Conservation (phyloP, 2,329 filamentous ascomycete genomes). For the Aspergillus fijiensis region DNA sequence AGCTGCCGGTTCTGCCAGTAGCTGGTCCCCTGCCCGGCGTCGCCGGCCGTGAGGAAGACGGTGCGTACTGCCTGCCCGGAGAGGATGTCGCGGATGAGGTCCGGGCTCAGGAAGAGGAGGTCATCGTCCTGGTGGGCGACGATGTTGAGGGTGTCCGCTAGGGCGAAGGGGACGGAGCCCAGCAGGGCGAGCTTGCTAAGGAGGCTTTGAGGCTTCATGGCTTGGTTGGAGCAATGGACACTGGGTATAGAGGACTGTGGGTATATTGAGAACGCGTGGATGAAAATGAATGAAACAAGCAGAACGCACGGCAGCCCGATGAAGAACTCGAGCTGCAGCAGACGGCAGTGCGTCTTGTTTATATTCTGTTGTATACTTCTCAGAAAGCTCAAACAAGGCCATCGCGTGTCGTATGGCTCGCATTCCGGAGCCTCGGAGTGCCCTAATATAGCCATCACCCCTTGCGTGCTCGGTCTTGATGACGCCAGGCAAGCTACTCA, state of each 20-base stretch:
- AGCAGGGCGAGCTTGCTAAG: neutral
- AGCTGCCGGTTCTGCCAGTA: slow-evolving; percentile 19
- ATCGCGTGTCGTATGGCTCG: neutral
- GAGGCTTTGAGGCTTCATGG: neutral
- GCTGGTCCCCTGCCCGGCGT: slow-evolving; percentile 12
- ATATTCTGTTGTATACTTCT: neutral
- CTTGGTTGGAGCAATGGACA: neutral
- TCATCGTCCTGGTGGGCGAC: slow-evolving; percentile 23
- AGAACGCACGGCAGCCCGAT: neutral
- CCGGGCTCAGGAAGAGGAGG: slow-evolving; percentile 20
- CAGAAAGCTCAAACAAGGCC: neutral
- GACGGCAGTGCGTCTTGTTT: neutral
- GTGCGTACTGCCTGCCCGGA: slow-evolving; percentile 15
- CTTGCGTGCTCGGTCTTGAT: slow-evolving; percentile 1
- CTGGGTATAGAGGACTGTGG: neutral
- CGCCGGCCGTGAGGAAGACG: slow-evolving; percentile 22
- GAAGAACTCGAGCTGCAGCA: neutral
- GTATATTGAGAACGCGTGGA: neutral
- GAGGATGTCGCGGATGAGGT: slow-evolving; percentile 15
- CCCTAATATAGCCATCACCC: neutral
- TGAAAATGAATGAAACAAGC: neutral
- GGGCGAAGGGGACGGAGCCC: neutral
- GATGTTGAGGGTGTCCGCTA: slow-evolving; percentile 18
- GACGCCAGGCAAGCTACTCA: neutral
- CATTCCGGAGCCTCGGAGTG: slow-evolving; percentile 1